These are phyloP conservation scores for Magnusiomyces sp. DNA, from an alignment of 1,139 yeast genomes.

Conservation along the genomic window DNA sequence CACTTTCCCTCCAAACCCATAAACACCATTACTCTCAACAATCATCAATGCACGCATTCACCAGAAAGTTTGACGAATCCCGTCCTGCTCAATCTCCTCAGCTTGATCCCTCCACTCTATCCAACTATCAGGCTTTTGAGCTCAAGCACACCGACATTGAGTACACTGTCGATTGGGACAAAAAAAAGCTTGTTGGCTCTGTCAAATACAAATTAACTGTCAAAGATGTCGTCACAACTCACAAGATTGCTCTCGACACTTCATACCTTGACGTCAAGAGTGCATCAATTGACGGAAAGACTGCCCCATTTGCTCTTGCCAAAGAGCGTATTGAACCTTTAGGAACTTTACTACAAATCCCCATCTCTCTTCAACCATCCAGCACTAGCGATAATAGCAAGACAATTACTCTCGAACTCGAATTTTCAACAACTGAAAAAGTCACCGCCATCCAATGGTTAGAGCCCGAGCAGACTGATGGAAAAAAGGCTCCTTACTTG, in stretches of 20 bases:
- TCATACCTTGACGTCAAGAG: constrained; percentile 49
- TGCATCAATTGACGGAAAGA: constrained; percentile 40
- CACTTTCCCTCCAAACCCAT: too few species aligned
- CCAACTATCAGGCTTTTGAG: constrained; percentile 53
- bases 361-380: constrained; percentile 3
- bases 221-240: constrained; percentile 12
- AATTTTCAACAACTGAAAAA: constrained; percentile 56
- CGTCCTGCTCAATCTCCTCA: constrained; percentile 22
- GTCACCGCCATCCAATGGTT: constrained; percentile 88
- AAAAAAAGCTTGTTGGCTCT: constrained; percentile 45
- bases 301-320: constrained; percentile 33
- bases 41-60: too few species aligned
- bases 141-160: constrained; percentile 46
- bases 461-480: constrained; percentile 70
- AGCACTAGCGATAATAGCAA: not conserved
- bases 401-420: constrained; percentile 33
- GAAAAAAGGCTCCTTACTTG: constrained; percentile 60
- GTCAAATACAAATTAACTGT: constrained; percentile 42
- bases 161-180: constrained; percentile 49
- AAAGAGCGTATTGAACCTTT: constrained; percentile 49
- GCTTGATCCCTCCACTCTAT: constrained; percentile 62
- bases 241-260: constrained; percentile 52
- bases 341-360: constrained; percentile 54
- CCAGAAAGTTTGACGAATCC: constrained; percentile 8
- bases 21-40: too few species aligned